Percentiles rank a stretch among this genome's conserved stretches.
Evolutionary conservation across 2,329 filamentous ascomycete genomes (phyloP).

Genomic region (Cordyceps tenuipes): DNA sequence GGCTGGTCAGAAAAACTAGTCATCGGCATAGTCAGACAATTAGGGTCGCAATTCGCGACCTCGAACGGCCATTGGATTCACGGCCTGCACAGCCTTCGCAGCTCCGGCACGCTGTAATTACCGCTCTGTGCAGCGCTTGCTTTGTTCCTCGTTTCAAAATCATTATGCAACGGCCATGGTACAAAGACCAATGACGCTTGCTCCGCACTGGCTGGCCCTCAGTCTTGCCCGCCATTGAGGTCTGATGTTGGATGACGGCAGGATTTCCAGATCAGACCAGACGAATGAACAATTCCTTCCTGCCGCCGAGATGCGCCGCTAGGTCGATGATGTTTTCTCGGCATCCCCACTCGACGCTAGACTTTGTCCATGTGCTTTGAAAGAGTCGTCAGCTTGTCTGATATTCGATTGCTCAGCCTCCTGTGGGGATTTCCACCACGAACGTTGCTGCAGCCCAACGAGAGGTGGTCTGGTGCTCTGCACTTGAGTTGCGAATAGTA

Average conservation of each 20-base stretch:
- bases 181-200: not conserved
- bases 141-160: not conserved
- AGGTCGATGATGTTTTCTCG: not conserved
- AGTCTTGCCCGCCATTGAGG: not conserved
- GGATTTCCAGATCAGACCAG: not conserved
- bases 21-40: not conserved
- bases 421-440: not conserved
- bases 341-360: not conserved
- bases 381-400: not conserved
- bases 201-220: not conserved
- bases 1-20: no score
- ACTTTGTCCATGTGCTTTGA: not conserved
- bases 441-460: not conserved
- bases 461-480: not conserved
- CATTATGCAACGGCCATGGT: not conserved
- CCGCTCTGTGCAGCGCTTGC: not conserved
- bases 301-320: not conserved
- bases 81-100: conserved; percentile 5
- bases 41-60: not conserved
- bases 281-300: not conserved
- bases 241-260: not conserved
- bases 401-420: not conserved
- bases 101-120: not conserved
- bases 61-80: not conserved
- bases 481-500: not conserved